These are phyloP conservation scores for Arthroderma sp. DNA, from an alignment of 2,329 filamentous ascomycete species.

Conservation along the genomic window DNA sequence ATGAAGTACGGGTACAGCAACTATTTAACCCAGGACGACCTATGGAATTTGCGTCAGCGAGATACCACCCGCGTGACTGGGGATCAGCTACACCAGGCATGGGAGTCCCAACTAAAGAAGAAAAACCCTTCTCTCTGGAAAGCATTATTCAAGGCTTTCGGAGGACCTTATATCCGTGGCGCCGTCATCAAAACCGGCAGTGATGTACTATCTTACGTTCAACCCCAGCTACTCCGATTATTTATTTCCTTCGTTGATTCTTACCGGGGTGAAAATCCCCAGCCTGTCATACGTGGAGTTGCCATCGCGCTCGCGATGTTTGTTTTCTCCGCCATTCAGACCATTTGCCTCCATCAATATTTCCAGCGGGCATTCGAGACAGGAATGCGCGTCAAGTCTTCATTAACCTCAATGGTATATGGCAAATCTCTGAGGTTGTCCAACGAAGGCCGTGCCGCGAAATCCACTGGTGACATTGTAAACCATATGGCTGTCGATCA, in stretches of 20 bases:
- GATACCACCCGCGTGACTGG: slow-evolving; percentile 70
- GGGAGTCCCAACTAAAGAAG: slow-evolving; percentile 61
- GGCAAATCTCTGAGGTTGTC: slow-evolving; percentile 79
- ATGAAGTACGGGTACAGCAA: slow-evolving; percentile 92
- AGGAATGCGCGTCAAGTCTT: slow-evolving; percentile 91
- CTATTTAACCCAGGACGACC: slow-evolving; percentile 83
- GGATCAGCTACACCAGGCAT: slow-evolving; percentile 56
- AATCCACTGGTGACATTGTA: slow-evolving; percentile 94
- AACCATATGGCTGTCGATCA: slow-evolving; percentile 99
- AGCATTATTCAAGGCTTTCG: slow-evolving; percentile 71
- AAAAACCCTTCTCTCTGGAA: slow-evolving; percentile 75
- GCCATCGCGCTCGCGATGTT: slow-evolving; percentile 92
- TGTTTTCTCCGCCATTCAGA: slow-evolving; percentile 70
- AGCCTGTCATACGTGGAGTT: slow-evolving; percentile 72
- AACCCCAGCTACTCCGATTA: slow-evolving; percentile 76
- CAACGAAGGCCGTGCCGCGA: slow-evolving; percentile 77
- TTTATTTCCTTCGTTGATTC: slow-evolving; percentile 77
- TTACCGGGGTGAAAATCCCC: slow-evolving; percentile 48
- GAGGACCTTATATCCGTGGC: slow-evolving; percentile 67
- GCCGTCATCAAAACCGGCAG: slow-evolving; percentile 80
- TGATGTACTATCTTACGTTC: slow-evolving; percentile 72
- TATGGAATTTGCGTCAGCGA: slow-evolving; percentile 75
- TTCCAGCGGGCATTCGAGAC: slow-evolving; percentile 92
- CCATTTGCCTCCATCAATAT: slow-evolving; percentile 86
- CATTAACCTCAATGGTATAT: slow-evolving; percentile 82